Base-by-base conservation (phyloP, 352 stramenopile genomes). In the Globisporangium okanoganense region DNA sequence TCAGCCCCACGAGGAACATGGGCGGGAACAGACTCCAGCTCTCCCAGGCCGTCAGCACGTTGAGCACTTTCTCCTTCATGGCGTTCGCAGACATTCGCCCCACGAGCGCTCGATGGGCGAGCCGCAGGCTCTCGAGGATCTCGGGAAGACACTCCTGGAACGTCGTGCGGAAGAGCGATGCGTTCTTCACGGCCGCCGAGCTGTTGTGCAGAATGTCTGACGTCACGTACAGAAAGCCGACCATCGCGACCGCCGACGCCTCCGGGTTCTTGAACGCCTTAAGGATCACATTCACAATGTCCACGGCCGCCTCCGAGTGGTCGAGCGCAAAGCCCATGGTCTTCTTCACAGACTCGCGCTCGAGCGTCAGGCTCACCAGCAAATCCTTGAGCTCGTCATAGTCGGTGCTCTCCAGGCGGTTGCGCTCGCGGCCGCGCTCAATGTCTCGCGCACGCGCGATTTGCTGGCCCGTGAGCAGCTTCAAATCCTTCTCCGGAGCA, bases 201-300 rank as follows among this genome's bases (percentile, higher is more conserved):
- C 85, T 94, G 61, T 97, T 97, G 75, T 96, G 86, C 35, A 97
- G 70, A 43, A 97, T 86, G 56, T 97, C 90, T 13, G 88, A 96
- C 10, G 88, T 70, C 56, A 96, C 72, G 57, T 90, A 96, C 50
- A 97, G 59, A 25, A 82, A 73, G 12, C 71, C 84, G 56, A 95
- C 61, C 13, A 87, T 72, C 7, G 76, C 63, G 27, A 88, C 64
- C 3, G 75, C 69, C 16, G 73, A 80, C 3, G 58, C 70, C 0
- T 71, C 62, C 0, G 76, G 56, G 3, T 62, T 59, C 20, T 79
- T 71, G 56, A 90, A 90, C 14, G 66, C 68, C 33, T 76, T 62
- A 12, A 72, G 53, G 31, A 94, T 69, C 2, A 76, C 66, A 36
- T 75, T 56, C 18, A 89, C 82, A 53, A 94, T 65, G 54, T 94